These are phyloP conservation scores for Corylus heterophylla DNA, from an alignment of 306 rosid genomes.

Conservation along the genomic window DNA sequence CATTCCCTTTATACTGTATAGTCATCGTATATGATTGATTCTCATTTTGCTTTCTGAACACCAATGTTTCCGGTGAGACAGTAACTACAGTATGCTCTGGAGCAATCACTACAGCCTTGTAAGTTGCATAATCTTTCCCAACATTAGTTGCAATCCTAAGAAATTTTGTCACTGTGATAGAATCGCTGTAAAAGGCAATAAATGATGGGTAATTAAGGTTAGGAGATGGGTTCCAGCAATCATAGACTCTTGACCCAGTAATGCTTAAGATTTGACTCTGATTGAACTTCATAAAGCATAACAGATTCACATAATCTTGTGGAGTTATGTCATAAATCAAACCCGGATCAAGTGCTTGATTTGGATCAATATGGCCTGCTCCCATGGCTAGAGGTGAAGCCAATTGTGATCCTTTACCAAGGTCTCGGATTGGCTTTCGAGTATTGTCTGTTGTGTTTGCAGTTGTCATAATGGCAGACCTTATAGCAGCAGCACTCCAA, in stretches of 20 bases:
- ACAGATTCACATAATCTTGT: conserved; percentile 21
- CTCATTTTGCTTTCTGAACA: not conserved
- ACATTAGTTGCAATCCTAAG: not conserved
- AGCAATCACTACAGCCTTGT: not conserved
- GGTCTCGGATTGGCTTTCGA: not conserved
- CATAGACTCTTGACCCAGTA: not conserved
- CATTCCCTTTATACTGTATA: not conserved
- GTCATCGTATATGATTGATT: not conserved
- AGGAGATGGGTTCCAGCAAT: not conserved
- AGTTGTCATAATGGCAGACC: not conserved
- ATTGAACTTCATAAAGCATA: conserved; percentile 7
- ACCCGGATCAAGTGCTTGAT: conserved; percentile 25
- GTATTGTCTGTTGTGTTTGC: not conserved
- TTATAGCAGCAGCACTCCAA: conserved; percentile 28
- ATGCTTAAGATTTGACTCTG: not conserved
- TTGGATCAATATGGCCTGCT: not conserved
- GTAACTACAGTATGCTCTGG: not conserved
- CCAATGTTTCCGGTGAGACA: not conserved
- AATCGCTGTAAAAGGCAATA: not conserved
- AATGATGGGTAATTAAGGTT: not conserved
- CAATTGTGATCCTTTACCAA: not conserved
- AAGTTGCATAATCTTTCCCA: not conserved
- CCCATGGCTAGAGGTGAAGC: not conserved
- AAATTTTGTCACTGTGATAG: not conserved
- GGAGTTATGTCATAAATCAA: conserved; percentile 21